Conservation (phyloP, 163 green algal genomes). For the Volvox carteri region DNA sequence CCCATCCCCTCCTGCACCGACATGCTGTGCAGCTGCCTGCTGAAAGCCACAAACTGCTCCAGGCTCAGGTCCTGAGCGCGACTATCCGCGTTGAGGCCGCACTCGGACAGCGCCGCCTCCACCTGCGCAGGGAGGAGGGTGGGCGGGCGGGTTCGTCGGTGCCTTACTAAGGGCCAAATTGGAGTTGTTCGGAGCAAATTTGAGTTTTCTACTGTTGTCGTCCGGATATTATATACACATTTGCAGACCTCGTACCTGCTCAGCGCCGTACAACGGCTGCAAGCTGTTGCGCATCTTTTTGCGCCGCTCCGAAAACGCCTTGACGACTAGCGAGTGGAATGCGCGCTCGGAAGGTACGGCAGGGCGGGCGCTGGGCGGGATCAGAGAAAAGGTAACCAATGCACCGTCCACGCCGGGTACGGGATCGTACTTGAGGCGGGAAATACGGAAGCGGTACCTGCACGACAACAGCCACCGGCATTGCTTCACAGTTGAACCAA, state of each 20-base stretch:
- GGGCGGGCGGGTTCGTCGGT: background rate
- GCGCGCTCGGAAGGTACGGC: conserved; percentile 20
- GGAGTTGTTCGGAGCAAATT: background rate
- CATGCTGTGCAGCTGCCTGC: conserved; percentile 57
- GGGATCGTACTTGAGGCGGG: conserved; percentile 85
- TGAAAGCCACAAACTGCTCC: conserved; percentile 70
- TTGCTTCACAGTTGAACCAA: no score
- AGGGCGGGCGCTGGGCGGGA: conserved; percentile 38
- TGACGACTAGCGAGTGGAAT: conserved; percentile 37
- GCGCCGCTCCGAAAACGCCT: conserved; percentile 83
- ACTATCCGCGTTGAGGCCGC: conserved; percentile 62
- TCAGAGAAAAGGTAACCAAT: conserved; percentile 84
- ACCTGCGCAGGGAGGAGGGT: conserved; percentile 39
- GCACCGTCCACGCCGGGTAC: conserved; percentile 89
- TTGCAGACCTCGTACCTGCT: conserved; percentile 56
- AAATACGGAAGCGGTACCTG: conserved; percentile 79
- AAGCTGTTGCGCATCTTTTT: conserved; percentile 93
- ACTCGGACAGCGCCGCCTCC: conserved; percentile 63
- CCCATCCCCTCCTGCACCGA: background rate
- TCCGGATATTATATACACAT: background rate
- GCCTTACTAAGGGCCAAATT: background rate
- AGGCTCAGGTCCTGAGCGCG: conserved; percentile 75
- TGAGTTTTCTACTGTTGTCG: background rate
- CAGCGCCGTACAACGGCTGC: conserved; percentile 68
- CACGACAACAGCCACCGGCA: background rate